Base-by-base conservation (phyloP, 345 rosid genomes). In the Raphanus raphanistrum region DNA sequence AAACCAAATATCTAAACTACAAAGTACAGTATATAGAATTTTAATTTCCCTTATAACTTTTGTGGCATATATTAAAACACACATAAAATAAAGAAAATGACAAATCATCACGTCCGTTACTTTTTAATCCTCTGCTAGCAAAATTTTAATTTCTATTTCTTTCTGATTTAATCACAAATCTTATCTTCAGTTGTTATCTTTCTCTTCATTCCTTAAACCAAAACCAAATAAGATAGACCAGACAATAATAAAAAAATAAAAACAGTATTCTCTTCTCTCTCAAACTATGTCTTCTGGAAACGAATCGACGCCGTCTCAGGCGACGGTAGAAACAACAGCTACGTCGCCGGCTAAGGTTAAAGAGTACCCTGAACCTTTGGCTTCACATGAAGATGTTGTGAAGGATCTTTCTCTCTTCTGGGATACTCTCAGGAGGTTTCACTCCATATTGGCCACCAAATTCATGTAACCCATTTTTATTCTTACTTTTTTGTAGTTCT, bases 371-470 rank as follows among this genome's bases (percentile, higher is more conserved):
- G 80, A 81, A 11, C 88, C 97, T 29, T 81, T 92, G 3, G 84
- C 88, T 13, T 68, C 85, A 29, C 97, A 94, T 29, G 91, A 89
- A 4, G 85, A 69, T 45, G 81, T 89, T 38, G 85, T 84, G 9
- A 72, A 74, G 48, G 88, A 88, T 73, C 77, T 85, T 21, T 79
- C 65, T 68, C 61, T 74, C 77, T 94, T 94, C 78, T 89, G 93
- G 96, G 97, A 94, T 84, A 87, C 97, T 17, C 96, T 94, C 48
- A 77, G 94, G 79, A 86, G 93, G 68, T 94, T 94, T 83, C 98
- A 94, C 81, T 90, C 85, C 78, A 27, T 83, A 31, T 76, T 94
- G 92, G 87, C 93, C 65, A 86, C 94, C 35, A 94, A 89, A 81
- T 94, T 92, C 76, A 88, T 89, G 98, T 94, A 86, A 35, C 8